phyloP scores from a whole-genome alignment of 805 yeast genomes.

The Ogataea trehalophila region DNA sequence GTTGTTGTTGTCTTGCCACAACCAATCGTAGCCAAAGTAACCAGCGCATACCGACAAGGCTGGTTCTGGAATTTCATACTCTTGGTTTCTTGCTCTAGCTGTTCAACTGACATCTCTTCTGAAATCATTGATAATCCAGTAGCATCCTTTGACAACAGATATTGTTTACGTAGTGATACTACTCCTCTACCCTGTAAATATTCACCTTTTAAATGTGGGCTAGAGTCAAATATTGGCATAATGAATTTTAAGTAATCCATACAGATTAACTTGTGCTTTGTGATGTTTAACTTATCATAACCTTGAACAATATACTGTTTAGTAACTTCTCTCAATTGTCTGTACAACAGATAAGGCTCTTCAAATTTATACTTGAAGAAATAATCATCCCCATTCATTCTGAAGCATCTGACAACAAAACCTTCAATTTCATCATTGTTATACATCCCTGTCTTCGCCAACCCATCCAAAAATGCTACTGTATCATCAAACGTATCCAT shows the following conservation, averaged over 20 bases:
- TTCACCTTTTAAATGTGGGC: constrained; percentile 41
- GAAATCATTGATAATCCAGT: constrained; percentile 53
- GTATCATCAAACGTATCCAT: constrained; percentile 38
- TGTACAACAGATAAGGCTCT: constrained; percentile 87
- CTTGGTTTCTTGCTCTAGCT: constrained; percentile 25
- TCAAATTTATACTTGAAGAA: constrained; percentile 94
- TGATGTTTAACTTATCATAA: constrained; percentile 32
- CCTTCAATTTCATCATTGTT: constrained; percentile 81
- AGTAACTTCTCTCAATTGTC: constrained; percentile 88
- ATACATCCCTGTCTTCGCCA: constrained; percentile 65
- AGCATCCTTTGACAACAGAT: constrained; percentile 48
- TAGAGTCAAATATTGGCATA: constrained; percentile 44
- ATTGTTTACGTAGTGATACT: constrained; percentile 63
- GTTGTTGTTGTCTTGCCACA: constrained; percentile 92
- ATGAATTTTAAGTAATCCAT: constrained; percentile 67
- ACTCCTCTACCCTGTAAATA: constrained; percentile 64
- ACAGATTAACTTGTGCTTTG: constrained; percentile 56
- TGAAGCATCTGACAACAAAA: constrained; percentile 74
- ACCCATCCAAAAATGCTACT: constrained; percentile 46
- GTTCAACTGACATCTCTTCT: constrained; percentile 37
- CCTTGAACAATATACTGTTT: constrained; percentile 43
- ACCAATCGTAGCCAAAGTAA: constrained; percentile 88
- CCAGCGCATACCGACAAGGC: constrained; percentile 52
- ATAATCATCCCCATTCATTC: constrained; percentile 37
- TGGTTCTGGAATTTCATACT: constrained; percentile 27